These are phyloP conservation scores for Sarcomyxa edulis DNA, from an alignment of 768 basidiomycete species.

Conservation along the genomic window DNA sequence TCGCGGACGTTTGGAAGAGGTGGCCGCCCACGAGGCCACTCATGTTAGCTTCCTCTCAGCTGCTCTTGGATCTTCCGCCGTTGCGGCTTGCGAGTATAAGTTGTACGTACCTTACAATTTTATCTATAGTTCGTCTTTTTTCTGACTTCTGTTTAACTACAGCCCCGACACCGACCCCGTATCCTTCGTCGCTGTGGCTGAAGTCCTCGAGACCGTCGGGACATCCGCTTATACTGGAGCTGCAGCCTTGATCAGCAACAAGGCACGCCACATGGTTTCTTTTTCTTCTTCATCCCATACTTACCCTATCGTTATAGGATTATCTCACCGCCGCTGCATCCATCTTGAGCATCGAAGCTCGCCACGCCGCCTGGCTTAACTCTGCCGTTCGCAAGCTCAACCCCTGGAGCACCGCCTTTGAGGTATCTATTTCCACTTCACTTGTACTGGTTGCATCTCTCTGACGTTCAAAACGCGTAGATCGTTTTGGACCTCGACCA, in stretches of 20 bases:
- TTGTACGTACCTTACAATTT: constrained; percentile 15
- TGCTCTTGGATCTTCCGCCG: constrained; percentile 28
- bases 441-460: too few species aligned
- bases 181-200: constrained; percentile 39
- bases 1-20: constrained; percentile 42
- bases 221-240: constrained; percentile 58
- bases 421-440: constrained; percentile 15
- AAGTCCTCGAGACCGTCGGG: constrained; percentile 47
- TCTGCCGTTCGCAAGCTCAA: constrained; percentile 32
- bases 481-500: constrained; percentile 34
- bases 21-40: constrained; percentile 39
- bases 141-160: not conserved
- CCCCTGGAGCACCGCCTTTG: constrained; percentile 44
- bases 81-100: constrained; percentile 29
- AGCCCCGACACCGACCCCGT: constrained; percentile 37
- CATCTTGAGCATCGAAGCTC: constrained; percentile 53
- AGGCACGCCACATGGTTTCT: constrained; percentile 8
- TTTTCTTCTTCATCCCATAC: not conserved
- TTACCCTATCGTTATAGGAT: constrained; percentile 16
- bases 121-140: not conserved
- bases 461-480: too few species aligned
- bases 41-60: constrained; percentile 36
- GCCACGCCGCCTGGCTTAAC: constrained; percentile 46
- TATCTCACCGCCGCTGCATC: constrained; percentile 51
- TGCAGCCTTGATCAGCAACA: constrained; percentile 29